Evolutionary conservation across 1,284 basidiomycete species (phyloP).

Genomic region (Wallemia mellicola): DNA sequence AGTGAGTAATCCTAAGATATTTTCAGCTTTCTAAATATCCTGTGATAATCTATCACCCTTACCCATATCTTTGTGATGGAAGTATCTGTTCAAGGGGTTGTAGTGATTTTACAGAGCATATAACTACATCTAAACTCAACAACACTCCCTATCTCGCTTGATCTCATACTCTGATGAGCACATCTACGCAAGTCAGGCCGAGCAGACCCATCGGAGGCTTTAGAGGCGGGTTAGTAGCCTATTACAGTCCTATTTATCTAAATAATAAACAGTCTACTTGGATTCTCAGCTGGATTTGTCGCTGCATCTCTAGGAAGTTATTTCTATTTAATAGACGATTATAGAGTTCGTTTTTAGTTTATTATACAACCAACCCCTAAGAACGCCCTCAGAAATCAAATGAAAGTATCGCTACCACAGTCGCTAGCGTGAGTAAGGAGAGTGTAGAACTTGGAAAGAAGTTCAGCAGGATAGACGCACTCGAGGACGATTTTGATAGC

Average conservation of each 20-base stretch:
- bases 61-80: not conserved
- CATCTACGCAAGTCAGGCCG: not conserved
- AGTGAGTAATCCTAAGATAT: slow-evolving; percentile 41
- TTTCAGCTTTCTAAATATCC: not conserved
- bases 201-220: not conserved
- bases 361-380: not conserved
- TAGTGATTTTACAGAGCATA: too few relatives aligned
- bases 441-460: not conserved
- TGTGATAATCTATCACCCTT: not conserved
- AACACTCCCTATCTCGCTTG: too few relatives aligned
- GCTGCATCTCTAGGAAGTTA: not conserved
- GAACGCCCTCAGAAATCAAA: not conserved
- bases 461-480: not conserved
- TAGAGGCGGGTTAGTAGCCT: not conserved
- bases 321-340: not conserved
- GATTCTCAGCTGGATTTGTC: not conserved
- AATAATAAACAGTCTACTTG: not conserved
- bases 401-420: not conserved
- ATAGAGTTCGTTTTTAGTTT: not conserved
- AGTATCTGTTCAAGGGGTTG: not conserved
- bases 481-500: not conserved
- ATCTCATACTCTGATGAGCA: too few relatives aligned
- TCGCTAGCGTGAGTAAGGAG: not conserved
- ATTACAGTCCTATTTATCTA: not conserved
- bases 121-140: too few relatives aligned